These are phyloP conservation scores for Fusarium dlaminii DNA, from an alignment of 2,329 filamentous ascomycete genomes.

Conservation along the genomic window DNA sequence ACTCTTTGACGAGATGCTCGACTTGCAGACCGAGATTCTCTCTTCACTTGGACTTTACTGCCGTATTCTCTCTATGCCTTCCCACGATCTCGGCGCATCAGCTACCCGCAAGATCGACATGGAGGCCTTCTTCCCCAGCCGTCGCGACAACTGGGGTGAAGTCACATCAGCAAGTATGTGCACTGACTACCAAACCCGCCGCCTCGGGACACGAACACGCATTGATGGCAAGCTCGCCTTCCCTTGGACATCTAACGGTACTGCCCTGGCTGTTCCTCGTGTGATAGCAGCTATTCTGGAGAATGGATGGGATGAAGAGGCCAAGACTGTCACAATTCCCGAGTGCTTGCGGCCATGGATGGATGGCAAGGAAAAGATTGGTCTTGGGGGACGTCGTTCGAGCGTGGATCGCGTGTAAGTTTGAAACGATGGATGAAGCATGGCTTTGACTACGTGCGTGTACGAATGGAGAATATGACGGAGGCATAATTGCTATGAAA, in stretches of 20 bases:
- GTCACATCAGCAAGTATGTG: conserved; percentile 91
- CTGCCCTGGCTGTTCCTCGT: conserved; percentile 88
- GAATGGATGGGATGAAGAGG: conserved; percentile 83
- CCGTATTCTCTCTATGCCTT: conserved; percentile 92
- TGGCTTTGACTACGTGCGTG: conserved; percentile 16
- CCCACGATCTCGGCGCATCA: conserved; percentile 86
- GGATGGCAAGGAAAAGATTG: conserved; percentile 76
- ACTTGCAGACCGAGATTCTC: conserved; percentile 87
- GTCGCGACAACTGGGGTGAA: conserved; percentile 82
- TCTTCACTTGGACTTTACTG: conserved; percentile 80
- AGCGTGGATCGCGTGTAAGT: conserved; percentile 44
- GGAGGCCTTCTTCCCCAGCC: conserved; percentile 91
- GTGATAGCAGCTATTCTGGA: conserved; percentile 90
- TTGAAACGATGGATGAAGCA: background rate
- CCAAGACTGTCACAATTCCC: conserved; percentile 76
- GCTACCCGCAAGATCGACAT: conserved; percentile 91
- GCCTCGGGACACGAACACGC: conserved; percentile 79
- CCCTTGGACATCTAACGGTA: conserved; percentile 93
- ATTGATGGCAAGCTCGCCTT: conserved; percentile 69
- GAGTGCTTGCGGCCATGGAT: conserved; percentile 85
- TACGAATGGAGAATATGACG: conserved; percentile 13
- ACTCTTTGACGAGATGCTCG: conserved; percentile 85
- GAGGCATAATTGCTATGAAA: conserved; percentile 15
- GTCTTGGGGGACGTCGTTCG: conserved; percentile 45
- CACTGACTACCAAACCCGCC: conserved; percentile 90